phyloP scores from a whole-genome alignment of 345 rosid species.

The Angophora floribunda region DNA sequence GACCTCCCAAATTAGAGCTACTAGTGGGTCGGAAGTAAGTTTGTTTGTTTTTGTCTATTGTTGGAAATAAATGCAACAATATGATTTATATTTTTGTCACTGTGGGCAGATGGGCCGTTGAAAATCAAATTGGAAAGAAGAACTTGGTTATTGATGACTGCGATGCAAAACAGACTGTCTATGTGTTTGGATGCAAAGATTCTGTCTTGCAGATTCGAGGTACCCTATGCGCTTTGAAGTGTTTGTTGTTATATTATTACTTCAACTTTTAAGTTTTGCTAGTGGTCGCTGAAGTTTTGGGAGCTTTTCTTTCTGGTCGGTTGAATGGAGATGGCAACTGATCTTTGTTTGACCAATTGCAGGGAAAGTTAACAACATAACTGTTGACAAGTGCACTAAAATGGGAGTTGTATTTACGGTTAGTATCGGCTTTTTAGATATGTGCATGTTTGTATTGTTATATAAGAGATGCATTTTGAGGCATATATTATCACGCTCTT shows the following conservation, averaged over 20 bases:
- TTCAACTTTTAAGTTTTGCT: not conserved
- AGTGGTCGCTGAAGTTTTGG: not conserved
- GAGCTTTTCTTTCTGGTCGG: not conserved
- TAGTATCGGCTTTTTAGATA: conserved; percentile 13
- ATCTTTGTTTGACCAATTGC: conserved; percentile 11
- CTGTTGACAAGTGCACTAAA: conserved; percentile 90
- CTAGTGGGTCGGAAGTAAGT: conserved; percentile 98
- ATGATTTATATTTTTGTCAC: not conserved
- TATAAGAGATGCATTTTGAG: not conserved
- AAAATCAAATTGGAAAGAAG: conserved; percentile 89
- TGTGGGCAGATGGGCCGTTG: conserved; percentile 79
- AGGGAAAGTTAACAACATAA: conserved; percentile 98
- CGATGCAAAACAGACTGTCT: conserved; percentile 89
- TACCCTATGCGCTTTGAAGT: conserved; percentile 2
- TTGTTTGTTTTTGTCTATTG: not conserved
- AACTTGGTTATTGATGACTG: conserved; percentile 81
- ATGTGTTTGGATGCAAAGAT: conserved; percentile 93
- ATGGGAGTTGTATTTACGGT: conserved; percentile 86
- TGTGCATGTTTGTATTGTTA: not conserved
- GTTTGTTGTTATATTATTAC: not conserved
- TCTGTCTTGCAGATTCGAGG: conserved; percentile 94
- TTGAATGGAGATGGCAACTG: not conserved
- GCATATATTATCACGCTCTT: conserved; percentile 1
- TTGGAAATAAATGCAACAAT: not conserved
- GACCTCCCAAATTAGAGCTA: conserved; percentile 92